Conservation (phyloP, 768 basidiomycete genomes). For the Phanerochaete carnosa region DNA sequence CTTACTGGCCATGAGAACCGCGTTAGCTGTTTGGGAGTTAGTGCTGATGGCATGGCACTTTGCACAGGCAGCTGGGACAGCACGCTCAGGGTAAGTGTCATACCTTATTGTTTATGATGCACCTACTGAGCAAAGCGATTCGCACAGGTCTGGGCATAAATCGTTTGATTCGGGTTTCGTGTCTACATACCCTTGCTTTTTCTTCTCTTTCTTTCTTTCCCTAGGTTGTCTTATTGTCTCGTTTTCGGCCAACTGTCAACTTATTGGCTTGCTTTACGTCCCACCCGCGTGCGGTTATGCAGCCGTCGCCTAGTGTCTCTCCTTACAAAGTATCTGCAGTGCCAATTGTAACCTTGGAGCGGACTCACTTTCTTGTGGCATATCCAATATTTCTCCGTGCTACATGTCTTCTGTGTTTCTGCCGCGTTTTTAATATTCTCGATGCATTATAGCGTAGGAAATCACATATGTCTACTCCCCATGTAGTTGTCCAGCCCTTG, state of each 20-base stretch:
- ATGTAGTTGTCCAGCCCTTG: not conserved
- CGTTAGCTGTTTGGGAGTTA: constrained; percentile 94
- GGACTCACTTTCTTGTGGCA: constrained; percentile 28
- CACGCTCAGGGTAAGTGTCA: constrained; percentile 73
- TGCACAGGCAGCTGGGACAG: constrained; percentile 99
- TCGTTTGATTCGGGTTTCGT: not conserved
- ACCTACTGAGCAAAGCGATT: not conserved
- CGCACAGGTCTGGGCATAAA: constrained; percentile 80
- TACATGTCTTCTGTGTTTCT: constrained; percentile 27
- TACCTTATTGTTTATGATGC: not conserved
- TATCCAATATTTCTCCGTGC: constrained; percentile 33
- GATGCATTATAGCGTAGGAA: constrained; percentile 5
- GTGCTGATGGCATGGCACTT: constrained; percentile 95
- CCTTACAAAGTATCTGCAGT: constrained; percentile 42
- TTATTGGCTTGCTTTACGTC: constrained; percentile 43
- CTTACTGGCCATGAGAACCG: constrained; percentile 98
- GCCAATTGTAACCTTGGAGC: constrained; percentile 20
- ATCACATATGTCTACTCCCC: constrained; percentile 2
- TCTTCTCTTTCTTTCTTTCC: not conserved
- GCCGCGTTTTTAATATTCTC: constrained; percentile 16
- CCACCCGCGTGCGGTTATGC: constrained; percentile 46
- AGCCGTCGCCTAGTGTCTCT: constrained; percentile 55
- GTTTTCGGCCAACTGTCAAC: constrained; percentile 11
- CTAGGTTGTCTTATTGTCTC: constrained; percentile 19
- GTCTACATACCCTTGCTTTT: constrained; percentile 14